Base-by-base conservation (phyloP, 495 filamentous ascomycete species). In the Xylaria cubensis region DNA sequence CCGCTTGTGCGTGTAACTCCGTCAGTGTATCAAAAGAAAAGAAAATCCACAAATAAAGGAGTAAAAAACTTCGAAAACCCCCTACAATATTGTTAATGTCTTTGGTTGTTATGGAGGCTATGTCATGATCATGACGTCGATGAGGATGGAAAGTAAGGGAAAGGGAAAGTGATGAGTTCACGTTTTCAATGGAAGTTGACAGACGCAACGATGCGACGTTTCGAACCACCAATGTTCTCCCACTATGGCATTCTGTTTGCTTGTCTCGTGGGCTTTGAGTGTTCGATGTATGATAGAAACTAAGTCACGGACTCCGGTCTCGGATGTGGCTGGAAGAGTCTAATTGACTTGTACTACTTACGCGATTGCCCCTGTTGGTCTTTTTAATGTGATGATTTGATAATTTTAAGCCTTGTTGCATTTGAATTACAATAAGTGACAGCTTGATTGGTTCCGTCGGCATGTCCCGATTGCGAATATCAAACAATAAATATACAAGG, bases 1-100 rank as follows among this genome's bases (percentile, higher is more conserved):
- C 39, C 69, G 59, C 69, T 71, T 71, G 69, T 71, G 44, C 59
- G 48, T 71, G 59, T 64, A 64, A 64, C n/a, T 29, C 61, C n/a
- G 7, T 53, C 56, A 63, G 42, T 67, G 53, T 61, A 69, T 69
- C 24, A 69, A 61, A 69, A 48, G 26, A 65, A 50, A 42, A 42
- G 17, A 65, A 58, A 58, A 58, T 24, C 51, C 21, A 61, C 39
- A 69, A 46, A 61, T 55, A 69, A 48, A 26, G 41, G 19, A 46
- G 41, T 46, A 69, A 59, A 42, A 59, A 59, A 7, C 12, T 10
- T 3, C 8, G 32, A 59, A 61, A 59, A 69, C 53, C n/a, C n/a
- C n/a, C n/a, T 58, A 69, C 41, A 46, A 69, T 48, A 9, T 59
- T n/a, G 9, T 36, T 44, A 69, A 69, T 44, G 39, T 69, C 48